Evolutionary conservation across 148 eudicot genomes (phyloP), one percentile per base, ranked within the genome.

Genomic region (Rhododendron williamsianum): DNA sequence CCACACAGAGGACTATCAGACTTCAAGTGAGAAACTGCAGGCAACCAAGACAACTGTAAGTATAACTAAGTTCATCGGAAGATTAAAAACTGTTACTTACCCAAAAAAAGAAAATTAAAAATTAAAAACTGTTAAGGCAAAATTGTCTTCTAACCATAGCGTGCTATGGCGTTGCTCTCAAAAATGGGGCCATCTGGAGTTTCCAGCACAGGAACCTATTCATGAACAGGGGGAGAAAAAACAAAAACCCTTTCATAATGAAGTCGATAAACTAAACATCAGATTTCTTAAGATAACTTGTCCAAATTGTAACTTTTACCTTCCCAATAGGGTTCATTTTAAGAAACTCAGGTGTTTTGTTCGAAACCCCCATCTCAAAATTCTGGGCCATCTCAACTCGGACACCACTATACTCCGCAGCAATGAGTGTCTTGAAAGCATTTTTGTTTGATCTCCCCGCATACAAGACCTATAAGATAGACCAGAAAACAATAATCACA

Each of bases 261-360:
- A 9, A 2, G 27, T 1, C 8, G 35, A 45, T 60, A 33, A 60
- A 49, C 35, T 35, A 43, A 78, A 43, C 18, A 60, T 23, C 82
- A 27, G 35, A 65, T 4, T 6, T 35, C 33, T 81, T 21, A 56
- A 35, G 19, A 56, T 25, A 35, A 38, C 35, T 33, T 81, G 13
- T 41, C 10, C 9, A 65, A 41, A 30, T 30, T 16, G 2, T 10
- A 58, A 58, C 35, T 12, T 13, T 16, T 85, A 94, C 97, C 94
- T 94, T 94, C 82, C 98, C 98, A 73, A 94, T 88, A 16, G 98
- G 96, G 85, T 94, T 94, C 93, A 94, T 91, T 81, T 93, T 88
- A 30, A 94, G 88, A 82, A 92, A 94, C 88, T 92, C 95, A 0
- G 94, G 94, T 3, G 94, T 89, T 86, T 94, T 93, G 84, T 94